These are phyloP conservation scores for Lichtheimia hyalospora DNA, from an alignment of 371 early-diverging fungal species.

Conservation along the genomic window DNA sequence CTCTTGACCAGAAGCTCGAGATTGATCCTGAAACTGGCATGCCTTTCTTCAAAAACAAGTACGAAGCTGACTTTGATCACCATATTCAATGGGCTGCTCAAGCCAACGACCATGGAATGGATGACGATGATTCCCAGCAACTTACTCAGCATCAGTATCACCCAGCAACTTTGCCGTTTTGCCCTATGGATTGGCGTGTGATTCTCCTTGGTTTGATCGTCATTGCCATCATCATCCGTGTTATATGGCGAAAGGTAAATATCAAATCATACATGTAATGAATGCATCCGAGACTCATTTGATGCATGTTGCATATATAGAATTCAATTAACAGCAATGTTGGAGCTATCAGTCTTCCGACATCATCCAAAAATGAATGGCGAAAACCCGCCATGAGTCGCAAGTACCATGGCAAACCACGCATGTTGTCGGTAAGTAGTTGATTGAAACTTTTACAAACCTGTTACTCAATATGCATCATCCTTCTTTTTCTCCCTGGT, in stretches of 20 bases:
- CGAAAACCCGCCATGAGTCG: not conserved
- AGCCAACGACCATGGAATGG: not conserved
- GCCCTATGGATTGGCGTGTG: not conserved
- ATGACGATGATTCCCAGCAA: not conserved
- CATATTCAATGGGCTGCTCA: not conserved
- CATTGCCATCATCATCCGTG: not conserved
- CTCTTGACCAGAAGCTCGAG: not conserved
- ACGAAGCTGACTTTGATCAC: constrained; percentile 3
- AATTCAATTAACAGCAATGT: not conserved
- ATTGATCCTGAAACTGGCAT: constrained; percentile 9
- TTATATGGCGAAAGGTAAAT: not conserved
- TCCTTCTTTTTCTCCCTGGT: not conserved
- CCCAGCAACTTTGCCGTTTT: not conserved
- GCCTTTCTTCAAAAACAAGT: constrained; percentile 4
- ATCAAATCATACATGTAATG: not conserved
- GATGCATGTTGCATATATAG: not conserved
- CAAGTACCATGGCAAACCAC: not conserved
- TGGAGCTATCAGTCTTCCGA: not conserved
- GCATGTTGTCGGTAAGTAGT: not conserved
- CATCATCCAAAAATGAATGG: not conserved
- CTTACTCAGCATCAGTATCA: not conserved
- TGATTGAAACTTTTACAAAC: not conserved
- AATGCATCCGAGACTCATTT: not conserved
- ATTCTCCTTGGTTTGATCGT: not conserved
- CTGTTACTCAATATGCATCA: not conserved